These are phyloP conservation scores for Fusarium temperatum DNA, from an alignment of 2,329 filamentous ascomycete genomes.

Conservation along the genomic window DNA sequence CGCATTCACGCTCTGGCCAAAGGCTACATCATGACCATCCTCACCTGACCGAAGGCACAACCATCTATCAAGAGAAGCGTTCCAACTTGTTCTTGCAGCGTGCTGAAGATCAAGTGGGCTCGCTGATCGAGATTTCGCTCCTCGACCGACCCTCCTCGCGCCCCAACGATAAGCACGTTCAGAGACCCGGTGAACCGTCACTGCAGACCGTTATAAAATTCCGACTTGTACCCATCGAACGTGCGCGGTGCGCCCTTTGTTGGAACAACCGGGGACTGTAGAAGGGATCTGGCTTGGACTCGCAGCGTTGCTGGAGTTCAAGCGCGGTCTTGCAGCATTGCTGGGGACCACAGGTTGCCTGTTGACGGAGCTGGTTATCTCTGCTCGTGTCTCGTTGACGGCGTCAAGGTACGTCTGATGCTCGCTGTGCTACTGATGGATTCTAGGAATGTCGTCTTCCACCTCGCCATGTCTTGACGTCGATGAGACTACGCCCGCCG, in stretches of 20 bases:
- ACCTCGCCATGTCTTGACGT: constrained; percentile 15
- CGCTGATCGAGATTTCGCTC: background rate
- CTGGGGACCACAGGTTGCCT: constrained; percentile 11
- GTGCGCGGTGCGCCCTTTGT: background rate
- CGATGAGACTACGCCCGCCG: background rate
- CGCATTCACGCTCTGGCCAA: background rate
- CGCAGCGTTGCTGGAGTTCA: constrained; percentile 6
- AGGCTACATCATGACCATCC: background rate
- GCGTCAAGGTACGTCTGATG: background rate
- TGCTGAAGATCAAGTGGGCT: background rate
- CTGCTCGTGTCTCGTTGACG: constrained; percentile 1
- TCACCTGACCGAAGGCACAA: background rate
- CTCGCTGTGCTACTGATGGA: background rate
- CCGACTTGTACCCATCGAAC: constrained; percentile 21
- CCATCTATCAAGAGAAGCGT: background rate
- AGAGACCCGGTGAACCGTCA: background rate
- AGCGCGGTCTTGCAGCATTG: background rate
- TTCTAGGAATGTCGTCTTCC: constrained; percentile 3
- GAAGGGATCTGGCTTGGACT: constrained; percentile 3
- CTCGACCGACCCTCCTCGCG: background rate
- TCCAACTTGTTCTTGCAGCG: constrained; percentile 1
- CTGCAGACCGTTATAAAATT: constrained; percentile 19
- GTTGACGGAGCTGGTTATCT: constrained; percentile 2
- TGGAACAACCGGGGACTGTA: constrained; percentile 23
- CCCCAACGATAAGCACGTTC: background rate